A percentile compares a stretch with the other conserved stretches of the same genome.
These are phyloP conservation scores for Detonula confervacea DNA, from an alignment of 352 stramenopile species.

Conservation along the genomic window DNA sequence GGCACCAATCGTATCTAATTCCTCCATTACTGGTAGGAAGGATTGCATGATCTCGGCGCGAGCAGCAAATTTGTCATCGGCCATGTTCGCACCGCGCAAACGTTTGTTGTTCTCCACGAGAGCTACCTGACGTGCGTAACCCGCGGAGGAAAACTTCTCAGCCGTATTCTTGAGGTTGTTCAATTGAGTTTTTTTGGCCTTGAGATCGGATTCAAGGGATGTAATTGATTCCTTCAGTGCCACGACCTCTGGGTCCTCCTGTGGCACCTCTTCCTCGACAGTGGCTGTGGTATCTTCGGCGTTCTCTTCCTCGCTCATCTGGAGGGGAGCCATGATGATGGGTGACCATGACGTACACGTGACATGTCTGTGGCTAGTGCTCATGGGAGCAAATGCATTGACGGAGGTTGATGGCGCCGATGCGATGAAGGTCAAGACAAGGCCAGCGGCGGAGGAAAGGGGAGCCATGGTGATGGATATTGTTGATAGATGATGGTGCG, in stretches of 20 bases:
- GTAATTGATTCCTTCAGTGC: slow-evolving; percentile 74
- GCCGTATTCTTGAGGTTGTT: slow-evolving; percentile 48
- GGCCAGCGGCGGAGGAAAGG: slow-evolving; percentile 13
- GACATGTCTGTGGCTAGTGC: background rate
- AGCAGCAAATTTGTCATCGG: slow-evolving; percentile 45
- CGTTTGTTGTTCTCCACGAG: slow-evolving; percentile 78
- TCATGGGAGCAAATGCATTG: slow-evolving; percentile 12
- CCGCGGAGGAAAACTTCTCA: slow-evolving; percentile 68
- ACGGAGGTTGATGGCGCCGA: slow-evolving; percentile 12
- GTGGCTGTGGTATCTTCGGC: slow-evolving; percentile 3
- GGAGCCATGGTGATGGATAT: slow-evolving; percentile 15
- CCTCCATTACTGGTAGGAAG: slow-evolving; percentile 74
- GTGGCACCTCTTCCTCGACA: slow-evolving; percentile 27
- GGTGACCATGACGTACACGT: background rate
- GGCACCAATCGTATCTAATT: slow-evolving; percentile 56
- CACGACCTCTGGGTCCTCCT: slow-evolving; percentile 57
- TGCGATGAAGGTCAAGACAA: slow-evolving; percentile 17
- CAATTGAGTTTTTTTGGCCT: slow-evolving; percentile 56
- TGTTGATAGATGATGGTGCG: background rate
- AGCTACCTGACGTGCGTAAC: slow-evolving; percentile 76
- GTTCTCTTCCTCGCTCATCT: slow-evolving; percentile 40
- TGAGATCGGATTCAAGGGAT: slow-evolving; percentile 63
- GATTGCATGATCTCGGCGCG: slow-evolving; percentile 54
- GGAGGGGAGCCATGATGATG: slow-evolving; percentile 8
- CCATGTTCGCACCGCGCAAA: slow-evolving; percentile 49